Evolutionary conservation across 345 rosid species (phyloP).

Genomic region (Isatis tinctoria): DNA sequence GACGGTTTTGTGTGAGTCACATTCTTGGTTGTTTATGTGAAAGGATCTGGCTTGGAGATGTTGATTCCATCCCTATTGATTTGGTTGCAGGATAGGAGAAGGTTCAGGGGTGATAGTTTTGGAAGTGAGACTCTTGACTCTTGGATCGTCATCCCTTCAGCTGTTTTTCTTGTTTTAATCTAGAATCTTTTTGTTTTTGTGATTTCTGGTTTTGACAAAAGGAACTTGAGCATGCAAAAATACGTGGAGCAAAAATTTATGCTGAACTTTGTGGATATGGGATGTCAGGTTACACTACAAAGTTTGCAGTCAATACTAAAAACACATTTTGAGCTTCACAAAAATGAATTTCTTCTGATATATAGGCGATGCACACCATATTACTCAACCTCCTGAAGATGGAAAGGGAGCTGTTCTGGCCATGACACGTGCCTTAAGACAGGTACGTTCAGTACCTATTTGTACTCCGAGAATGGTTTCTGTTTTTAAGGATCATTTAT

Average conservation of each 20-base stretch:
- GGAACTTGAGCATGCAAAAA: conserved; percentile 96
- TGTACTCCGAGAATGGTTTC: neutral
- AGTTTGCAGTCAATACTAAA: neutral
- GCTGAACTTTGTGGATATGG: conserved; percentile 97
- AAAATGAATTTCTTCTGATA: conserved; percentile 13
- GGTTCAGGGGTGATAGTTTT: conserved; percentile 82
- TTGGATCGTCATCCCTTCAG: neutral
- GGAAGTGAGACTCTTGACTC: conserved; percentile 53
- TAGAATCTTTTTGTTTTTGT: neutral
- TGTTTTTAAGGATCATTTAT: neutral
- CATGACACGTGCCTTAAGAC: conserved; percentile 74
- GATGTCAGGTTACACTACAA: conserved; percentile 71
- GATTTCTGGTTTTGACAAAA: conserved; percentile 26
- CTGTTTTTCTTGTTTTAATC: neutral
- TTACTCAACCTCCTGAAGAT: conserved; percentile 83
- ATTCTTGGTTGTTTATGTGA: neutral
- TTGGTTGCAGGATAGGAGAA: conserved; percentile 81
- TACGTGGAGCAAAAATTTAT: conserved; percentile 78
- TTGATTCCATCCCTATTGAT: conserved; percentile 13
- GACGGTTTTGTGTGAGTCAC: conserved; percentile 96
- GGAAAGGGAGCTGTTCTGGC: conserved; percentile 95
- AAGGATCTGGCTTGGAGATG: neutral
- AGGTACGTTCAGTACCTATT: conserved; percentile 38
- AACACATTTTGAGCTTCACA: neutral
- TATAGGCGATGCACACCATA: conserved; percentile 91